These are phyloP conservation scores for Scleroderma citrinum DNA, from an alignment of 768 basidiomycete genomes.

Conservation along the genomic window DNA sequence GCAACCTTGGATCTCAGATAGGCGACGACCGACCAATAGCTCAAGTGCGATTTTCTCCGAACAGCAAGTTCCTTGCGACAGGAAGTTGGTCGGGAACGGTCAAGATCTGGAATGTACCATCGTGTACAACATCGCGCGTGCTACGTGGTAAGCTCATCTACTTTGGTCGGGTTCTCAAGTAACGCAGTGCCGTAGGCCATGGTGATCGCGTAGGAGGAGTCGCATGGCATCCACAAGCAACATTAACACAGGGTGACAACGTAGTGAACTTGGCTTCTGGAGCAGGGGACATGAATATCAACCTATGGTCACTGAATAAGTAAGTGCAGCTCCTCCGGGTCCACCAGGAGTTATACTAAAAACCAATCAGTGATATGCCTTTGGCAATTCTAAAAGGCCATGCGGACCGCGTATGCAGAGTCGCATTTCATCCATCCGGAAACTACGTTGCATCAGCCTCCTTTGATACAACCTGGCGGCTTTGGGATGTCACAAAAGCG, in stretches of 20 bases:
- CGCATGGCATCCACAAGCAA: slow-evolving; percentile 96
- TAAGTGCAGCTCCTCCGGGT: slow-evolving; percentile 26
- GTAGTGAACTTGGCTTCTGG: slow-evolving; percentile 85
- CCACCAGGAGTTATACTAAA: slow-evolving; percentile 2
- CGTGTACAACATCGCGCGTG: slow-evolving; percentile 73
- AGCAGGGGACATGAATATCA: slow-evolving; percentile 79
- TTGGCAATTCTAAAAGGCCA: slow-evolving; percentile 87
- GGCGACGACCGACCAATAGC: slow-evolving; percentile 95
- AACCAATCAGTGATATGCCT: slow-evolving; percentile 63
- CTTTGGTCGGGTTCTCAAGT: not conserved
- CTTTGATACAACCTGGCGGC: slow-evolving; percentile 94
- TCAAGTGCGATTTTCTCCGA: slow-evolving; percentile 91
- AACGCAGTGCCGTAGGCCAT: slow-evolving; percentile 51
- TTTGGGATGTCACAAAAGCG: slow-evolving; percentile 87
- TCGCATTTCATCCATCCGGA: slow-evolving; percentile 96
- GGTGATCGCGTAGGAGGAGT: slow-evolving; percentile 90
- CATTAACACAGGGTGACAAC: slow-evolving; percentile 57
- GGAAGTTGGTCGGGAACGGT: slow-evolving; percentile 95
- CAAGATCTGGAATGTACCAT: slow-evolving; percentile 93
- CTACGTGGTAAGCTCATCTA: slow-evolving; percentile 52
- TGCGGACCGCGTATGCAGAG: slow-evolving; percentile 83
- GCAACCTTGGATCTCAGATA: slow-evolving; percentile 94
- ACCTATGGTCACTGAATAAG: slow-evolving; percentile 88
- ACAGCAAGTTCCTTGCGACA: slow-evolving; percentile 82
- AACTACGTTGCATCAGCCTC: slow-evolving; percentile 90